Base-by-base conservation (phyloP, 2,329 filamentous ascomycete genomes). In the Fusarium oligoseptatum region DNA sequence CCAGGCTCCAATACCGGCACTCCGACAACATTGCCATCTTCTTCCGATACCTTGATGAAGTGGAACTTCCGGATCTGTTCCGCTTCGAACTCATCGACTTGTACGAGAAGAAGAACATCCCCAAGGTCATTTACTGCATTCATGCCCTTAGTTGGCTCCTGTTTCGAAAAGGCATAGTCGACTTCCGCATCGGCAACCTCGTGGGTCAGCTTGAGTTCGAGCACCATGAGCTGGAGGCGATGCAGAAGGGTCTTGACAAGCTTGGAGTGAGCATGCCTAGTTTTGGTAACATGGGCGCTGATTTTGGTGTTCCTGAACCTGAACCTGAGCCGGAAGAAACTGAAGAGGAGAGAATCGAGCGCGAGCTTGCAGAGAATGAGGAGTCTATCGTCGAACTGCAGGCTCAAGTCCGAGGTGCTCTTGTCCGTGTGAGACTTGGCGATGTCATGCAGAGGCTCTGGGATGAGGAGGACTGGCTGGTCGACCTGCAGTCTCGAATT, bases 91-190 rank as follows among this genome's bases (percentile, higher is more conserved):
- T 98, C 55, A 97, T 98, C 74, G 97, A 99, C 83, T 86, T 99
- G 14, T 99, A 99, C 85, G 97, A 99, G 84, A 99, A 98, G 87
- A 99, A 99, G 85, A 99, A 99, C 79, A 97, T 98, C 1, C 97
- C 97, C 5, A 99, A 98, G 83, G 97, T 98, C 81, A 99, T 99
- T 72, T 97, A 99, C 85, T 99, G 97, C 81, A 97, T 99, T 62
- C 97, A 99, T 80, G 97, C 97, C 0, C 87, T 99, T 20, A 98
- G 96, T 81, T 99, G 96, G 95, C 88, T 99, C n/a, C 88, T 99
- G 12, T 98, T 94, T 83, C 93, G 97, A 58, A 97, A 98, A 82
- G 96, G 97, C 2, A 95, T 98, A 72, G 93, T 98, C 43, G 93
- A 95, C 80, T 98, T 99, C 83, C 92, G 95, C 10, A 99, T 99